These are phyloP conservation scores for Thoreauomyces humboldtii DNA, from an alignment of 192 early-diverging fungal genomes.

Conservation along the genomic window DNA sequence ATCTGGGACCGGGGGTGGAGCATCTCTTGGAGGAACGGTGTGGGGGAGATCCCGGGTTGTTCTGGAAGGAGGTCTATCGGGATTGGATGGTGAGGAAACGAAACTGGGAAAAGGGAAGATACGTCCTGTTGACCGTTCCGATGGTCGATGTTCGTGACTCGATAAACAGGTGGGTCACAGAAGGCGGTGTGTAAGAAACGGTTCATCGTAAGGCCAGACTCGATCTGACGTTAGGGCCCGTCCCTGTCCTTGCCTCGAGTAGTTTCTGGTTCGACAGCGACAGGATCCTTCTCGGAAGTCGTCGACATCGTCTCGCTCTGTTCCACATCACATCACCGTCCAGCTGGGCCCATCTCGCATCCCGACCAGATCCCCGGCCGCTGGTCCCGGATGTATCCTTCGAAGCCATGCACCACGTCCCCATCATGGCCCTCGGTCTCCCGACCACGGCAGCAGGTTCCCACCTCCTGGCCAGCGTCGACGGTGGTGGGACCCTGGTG, in stretches of 20 bases:
- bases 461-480: conserved; percentile 34
- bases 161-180: conserved; percentile 22
- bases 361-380: not conserved
- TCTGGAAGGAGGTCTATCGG: conserved; percentile 34
- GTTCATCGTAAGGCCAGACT: too few relatives aligned
- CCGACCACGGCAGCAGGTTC: not conserved
- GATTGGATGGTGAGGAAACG: not conserved
- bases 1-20: conserved; percentile 5
- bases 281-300: conserved; percentile 31
- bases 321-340: conserved; percentile 9
- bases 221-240: too few relatives aligned
- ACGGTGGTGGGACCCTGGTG: conserved; percentile 25
- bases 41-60: not conserved
- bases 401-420: not conserved
- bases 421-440: conserved; percentile 12
- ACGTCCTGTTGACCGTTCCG: not conserved
- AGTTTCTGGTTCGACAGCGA: conserved; percentile 34
- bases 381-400: conserved; percentile 3
- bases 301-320: conserved; percentile 24
- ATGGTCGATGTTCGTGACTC: conserved; percentile 31
- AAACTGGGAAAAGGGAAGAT: conserved; percentile 25
- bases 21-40: conserved; percentile 3
- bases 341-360: conserved; percentile 1
- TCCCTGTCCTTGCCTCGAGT: too few relatives aligned
- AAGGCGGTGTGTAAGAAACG: too few relatives aligned